Base-by-base conservation (phyloP, 768 basidiomycete genomes). In the Mycena olivaceomarginata region DNA sequence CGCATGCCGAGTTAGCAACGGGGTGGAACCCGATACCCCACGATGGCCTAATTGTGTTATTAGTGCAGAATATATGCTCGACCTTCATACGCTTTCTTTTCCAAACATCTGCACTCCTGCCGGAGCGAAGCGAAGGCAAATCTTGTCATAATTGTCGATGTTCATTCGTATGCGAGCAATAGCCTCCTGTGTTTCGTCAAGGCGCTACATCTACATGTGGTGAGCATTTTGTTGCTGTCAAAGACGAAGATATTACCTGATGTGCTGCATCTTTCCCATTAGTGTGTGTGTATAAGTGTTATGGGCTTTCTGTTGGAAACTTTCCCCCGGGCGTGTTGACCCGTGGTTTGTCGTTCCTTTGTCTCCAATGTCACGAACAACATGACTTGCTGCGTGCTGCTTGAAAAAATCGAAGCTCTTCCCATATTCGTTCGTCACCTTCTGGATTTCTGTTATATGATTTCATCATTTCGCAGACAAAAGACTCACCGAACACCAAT, bases 81-180 rank as follows among this genome's bases (percentile, higher is more conserved):
- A n/a, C n/a, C n/a, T n/a, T n/a, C n/a, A n/a, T n/a, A n/a, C n/a
- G n/a, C n/a, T n/a, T n/a, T n/a, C n/a, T n/a, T 45, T 7, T 45
- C 8, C 8, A 45, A 7, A 13, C 43, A 13, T 45, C 43, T 45
- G 43, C 43, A 45, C 8, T 45, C 43, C 43, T 45, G 43, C 43
- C 43, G 43, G 43, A 45, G 43, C 43, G 43, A 45, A 45, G 43
- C 43, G 43, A 45, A 45, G 43, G 43, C 43, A 45, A 45, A 45
- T 45, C 43, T 45, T 45, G 43, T 45, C 77, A 40, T 67, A 53
- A 18, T 66, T 64, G 43, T 80, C 57, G 37, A 81, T 60, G 16
- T 48, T 31, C 66, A 80, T 77, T 18, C 72, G 73, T 13, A 81
- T 81, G 3, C 65, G 64, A 20, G 79, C 79, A 13, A 80, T 66